These are phyloP conservation scores for Xenosphaeropsis pyriputrescens DNA, from an alignment of 2,329 filamentous ascomycete species.

Conservation along the genomic window DNA sequence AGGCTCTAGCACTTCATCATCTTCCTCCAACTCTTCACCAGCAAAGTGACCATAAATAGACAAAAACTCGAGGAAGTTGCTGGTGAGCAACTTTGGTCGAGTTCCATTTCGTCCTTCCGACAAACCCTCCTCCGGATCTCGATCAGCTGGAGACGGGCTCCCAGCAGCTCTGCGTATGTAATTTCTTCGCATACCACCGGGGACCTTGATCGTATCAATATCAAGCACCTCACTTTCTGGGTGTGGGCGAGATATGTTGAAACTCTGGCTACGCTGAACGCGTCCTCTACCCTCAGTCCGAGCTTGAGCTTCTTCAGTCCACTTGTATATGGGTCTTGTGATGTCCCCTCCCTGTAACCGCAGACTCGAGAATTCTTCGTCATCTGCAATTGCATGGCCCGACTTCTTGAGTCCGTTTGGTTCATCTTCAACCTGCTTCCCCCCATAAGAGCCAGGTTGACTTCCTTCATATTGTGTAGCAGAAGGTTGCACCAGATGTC, in stretches of 20 bases:
- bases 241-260: constrained; percentile 60
- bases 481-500: constrained; percentile 70
- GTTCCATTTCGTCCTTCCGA: constrained; percentile 21
- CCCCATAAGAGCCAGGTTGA: constrained; percentile 9
- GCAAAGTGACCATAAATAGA: constrained; percentile 95
- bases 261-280: constrained; percentile 74
- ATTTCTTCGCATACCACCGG: constrained; percentile 85
- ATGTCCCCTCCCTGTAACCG: constrained; percentile 89
- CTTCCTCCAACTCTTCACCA: constrained; percentile 90
- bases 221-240: constrained; percentile 71
- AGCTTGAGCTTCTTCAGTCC: constrained; percentile 78
- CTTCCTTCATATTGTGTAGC: constrained; percentile 23
- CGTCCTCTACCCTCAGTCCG: constrained; percentile 39
- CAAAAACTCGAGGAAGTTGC: constrained; percentile 89
- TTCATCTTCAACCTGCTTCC: constrained; percentile 5
- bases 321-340: constrained; percentile 88
- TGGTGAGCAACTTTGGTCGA: constrained; percentile 60
- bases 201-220: constrained; percentile 82
- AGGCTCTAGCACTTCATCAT: constrained; percentile 75
- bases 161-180: constrained; percentile 66
- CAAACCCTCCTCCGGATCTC: constrained; percentile 18
- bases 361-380: constrained; percentile 86
- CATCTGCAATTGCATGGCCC: constrained; percentile 25
- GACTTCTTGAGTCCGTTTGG: constrained; percentile 14
- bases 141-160: constrained; percentile 36